Evolutionary conservation across 1,284 basidiomycete species (phyloP), one percentile per base, ranked within the genome.

Genomic region (Cutaneotrichosporon dermatis): DNA sequence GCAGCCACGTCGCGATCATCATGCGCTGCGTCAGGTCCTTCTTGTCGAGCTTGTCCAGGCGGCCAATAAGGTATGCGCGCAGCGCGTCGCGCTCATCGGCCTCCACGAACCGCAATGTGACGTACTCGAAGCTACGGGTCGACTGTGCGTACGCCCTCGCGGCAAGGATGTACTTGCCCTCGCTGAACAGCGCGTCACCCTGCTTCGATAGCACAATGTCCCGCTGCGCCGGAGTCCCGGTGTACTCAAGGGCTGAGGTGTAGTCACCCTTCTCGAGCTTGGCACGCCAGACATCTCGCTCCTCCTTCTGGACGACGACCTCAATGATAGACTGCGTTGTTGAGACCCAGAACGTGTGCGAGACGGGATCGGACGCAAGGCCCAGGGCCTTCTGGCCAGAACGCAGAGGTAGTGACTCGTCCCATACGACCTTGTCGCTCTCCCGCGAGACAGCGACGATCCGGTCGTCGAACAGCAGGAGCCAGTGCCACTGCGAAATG

Each of bases 1-100:
- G 88, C 6, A 99, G 86, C 96, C 96, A 99, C 0, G 94, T 98
- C 1, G 96, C 93, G 7, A 99, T 82, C 88, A 99, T 95, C 88
- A 95, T 93, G 39, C 96, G 84, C 75, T 97, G 93, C 0, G 91
- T 92, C 50, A 90, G 69, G 68, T 96, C 92, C 91, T 83, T 84
- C 79, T 88, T 91, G 61, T 79, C 86, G 80, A 74, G 86, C 84
- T 90, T 81, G 72, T 97, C 93, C 46, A 99, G 80, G 35, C 92
- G 83, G 16, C 90, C 88, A 13, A 90, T 87, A 10, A 99, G 82
- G 75, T 97, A 99, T 55, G 90, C 90, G 41, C 96, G 82, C 59
- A 99, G 79, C 0, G 93, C 89, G 75, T 99, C 96, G n/a, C 90
- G 83, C 77, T 98, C 94, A 4, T 86, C 87, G 8, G 82, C 87